These are phyloP conservation scores for Orychophragmus violaceus DNA, from an alignment of 345 rosid species.

Conservation along the genomic window DNA sequence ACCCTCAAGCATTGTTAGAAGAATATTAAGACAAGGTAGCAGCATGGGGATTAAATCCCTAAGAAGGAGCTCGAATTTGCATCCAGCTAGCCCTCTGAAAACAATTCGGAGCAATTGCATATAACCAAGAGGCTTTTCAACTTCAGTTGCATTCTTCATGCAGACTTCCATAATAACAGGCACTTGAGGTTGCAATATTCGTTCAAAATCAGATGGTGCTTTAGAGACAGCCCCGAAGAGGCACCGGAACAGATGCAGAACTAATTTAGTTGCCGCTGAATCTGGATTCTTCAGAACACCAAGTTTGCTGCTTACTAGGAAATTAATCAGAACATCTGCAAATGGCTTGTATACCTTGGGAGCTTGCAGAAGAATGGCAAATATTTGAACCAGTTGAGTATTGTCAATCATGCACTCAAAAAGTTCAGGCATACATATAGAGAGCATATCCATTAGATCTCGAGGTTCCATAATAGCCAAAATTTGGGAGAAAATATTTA, in stretches of 20 bases:
- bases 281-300: constrained; percentile 81
- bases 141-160: constrained; percentile 89
- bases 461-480: constrained; percentile 94
- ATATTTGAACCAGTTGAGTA: constrained; percentile 80
- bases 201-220: constrained; percentile 91
- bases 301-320: constrained; percentile 80
- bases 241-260: constrained; percentile 80
- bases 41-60: constrained; percentile 81
- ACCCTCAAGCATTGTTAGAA: constrained; percentile 90
- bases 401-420: constrained; percentile 91
- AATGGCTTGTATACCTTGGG: constrained; percentile 76
- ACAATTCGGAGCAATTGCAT: constrained; percentile 89
- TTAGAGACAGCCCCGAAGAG: constrained; percentile 88
- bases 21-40: constrained; percentile 86
- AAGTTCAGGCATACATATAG: constrained; percentile 91
- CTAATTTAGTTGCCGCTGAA: constrained; percentile 74
- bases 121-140: constrained; percentile 88
- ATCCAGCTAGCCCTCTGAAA: constrained; percentile 88
- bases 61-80: constrained; percentile 85
- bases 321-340: constrained; percentile 84
- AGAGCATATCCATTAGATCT: constrained; percentile 98
- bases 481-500: constrained; percentile 79
- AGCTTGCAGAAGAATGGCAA: constrained; percentile 75
- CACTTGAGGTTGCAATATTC: constrained; percentile 91
- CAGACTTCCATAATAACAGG: constrained; percentile 91